Percentiles rank a stretch among this genome's conserved stretches.
These are phyloP conservation scores for Craterostigma plantagineum DNA, from an alignment of 257 asterid species.

Conservation along the genomic window DNA sequence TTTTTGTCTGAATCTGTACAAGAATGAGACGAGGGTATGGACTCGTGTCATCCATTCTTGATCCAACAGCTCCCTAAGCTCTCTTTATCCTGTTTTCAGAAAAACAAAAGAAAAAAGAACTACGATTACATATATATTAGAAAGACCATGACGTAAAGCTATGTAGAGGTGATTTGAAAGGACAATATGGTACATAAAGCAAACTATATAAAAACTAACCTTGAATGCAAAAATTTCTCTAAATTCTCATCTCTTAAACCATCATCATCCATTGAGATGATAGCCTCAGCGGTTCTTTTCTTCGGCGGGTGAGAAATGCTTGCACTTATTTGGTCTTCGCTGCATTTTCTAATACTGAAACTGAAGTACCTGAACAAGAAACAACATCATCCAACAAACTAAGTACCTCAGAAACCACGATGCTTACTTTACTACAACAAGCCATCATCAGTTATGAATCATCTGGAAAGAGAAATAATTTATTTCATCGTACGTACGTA, in stretches of 20 bases:
- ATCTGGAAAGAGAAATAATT: too few species aligned
- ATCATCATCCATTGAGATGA: slow-evolving; percentile 19
- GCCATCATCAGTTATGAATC: too few species aligned
- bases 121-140: not conserved
- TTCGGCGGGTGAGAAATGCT: slow-evolving; percentile 24
- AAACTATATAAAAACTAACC: slow-evolving; percentile 29
- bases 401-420: too few species aligned
- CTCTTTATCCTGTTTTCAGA: slow-evolving; percentile 43
- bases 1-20: slow-evolving; percentile 18
- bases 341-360: slow-evolving; percentile 21
- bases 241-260: slow-evolving; percentile 71
- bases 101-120: too few species aligned
- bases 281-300: slow-evolving; percentile 22
- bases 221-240: slow-evolving; percentile 54
- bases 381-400: too few species aligned
- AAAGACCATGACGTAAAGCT: not conserved
- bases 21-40: slow-evolving; percentile 58
- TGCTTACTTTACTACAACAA: too few species aligned
- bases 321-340: slow-evolving; percentile 21
- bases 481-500: too few species aligned
- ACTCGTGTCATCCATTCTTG: slow-evolving; percentile 92
- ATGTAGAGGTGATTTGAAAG: slow-evolving; percentile 1
- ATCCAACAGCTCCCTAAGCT: slow-evolving; percentile 89
- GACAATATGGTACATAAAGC: not conserved
- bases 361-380: too few species aligned